These are phyloP conservation scores for Lathyrus tuberosus DNA, from an alignment of 306 rosid species.

Conservation along the genomic window DNA sequence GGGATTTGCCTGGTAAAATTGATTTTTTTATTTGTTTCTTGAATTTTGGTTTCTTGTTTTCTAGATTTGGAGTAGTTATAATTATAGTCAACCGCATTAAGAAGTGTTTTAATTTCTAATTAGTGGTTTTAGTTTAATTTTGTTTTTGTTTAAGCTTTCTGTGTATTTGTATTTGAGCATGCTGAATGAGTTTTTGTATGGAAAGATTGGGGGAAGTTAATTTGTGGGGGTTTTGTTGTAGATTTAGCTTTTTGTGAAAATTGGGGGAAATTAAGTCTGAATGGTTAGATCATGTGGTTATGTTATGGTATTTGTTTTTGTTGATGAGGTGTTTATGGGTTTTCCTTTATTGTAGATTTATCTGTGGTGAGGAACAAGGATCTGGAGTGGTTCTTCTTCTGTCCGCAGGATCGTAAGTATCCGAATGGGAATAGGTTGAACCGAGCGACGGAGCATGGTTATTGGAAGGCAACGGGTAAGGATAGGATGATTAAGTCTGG, in stretches of 20 bases:
- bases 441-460: constrained; percentile 82
- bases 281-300: constrained; percentile 8
- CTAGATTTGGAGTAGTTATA: constrained; percentile 13
- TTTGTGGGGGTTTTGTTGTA: neutral
- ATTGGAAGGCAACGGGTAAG: constrained; percentile 98
- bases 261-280: neutral
- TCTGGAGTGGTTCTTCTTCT: constrained; percentile 98
- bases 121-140: neutral
- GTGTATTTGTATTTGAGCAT: neutral
- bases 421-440: constrained; percentile 90
- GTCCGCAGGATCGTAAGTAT: constrained; percentile 92
- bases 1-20: constrained; percentile 91
- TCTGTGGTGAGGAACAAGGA: constrained; percentile 74
- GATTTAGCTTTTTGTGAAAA: neutral
- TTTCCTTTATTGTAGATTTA: constrained; percentile 53
- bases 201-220: neutral
- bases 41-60: constrained; percentile 6
- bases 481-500: constrained; percentile 90
- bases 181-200: neutral
- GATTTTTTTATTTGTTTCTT: neutral
- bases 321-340: constrained; percentile 1
- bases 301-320: constrained; percentile 30
- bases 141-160: neutral
- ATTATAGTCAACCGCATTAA: neutral
- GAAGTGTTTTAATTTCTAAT: neutral